These are phyloP conservation scores for Aspergillus vadensis DNA, from an alignment of 2,329 filamentous ascomycete genomes.

Conservation along the genomic window DNA sequence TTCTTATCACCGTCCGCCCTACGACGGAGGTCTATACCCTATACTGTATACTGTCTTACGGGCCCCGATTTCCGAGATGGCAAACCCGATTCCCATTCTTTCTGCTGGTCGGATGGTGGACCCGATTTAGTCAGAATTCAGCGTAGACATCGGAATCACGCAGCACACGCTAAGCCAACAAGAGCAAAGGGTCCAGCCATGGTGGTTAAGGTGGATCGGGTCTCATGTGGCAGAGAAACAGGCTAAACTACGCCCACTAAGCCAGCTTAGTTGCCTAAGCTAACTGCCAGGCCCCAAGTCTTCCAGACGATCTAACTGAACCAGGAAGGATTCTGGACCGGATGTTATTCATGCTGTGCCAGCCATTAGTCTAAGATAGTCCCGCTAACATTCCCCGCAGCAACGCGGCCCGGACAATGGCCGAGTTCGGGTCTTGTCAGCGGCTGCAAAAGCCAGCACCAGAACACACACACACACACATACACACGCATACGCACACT, in stretches of 20 bases:
- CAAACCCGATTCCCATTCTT: constrained; percentile 14
- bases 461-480: no score
- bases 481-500: no score
- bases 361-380: neutral
- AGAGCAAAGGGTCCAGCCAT: constrained; percentile 13
- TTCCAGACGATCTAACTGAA: constrained; percentile 16
- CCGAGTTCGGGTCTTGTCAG: constrained; percentile 21
- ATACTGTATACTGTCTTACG: neutral
- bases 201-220: constrained; percentile 16
- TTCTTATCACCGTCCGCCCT: neutral
- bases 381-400: constrained; percentile 20
- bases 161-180: constrained; percentile 1
- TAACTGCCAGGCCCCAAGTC: constrained; percentile 11
- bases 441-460: neutral
- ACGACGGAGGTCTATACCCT: neutral
- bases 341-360: constrained; percentile 5
- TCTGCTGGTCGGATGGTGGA: constrained; percentile 16
- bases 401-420: constrained; percentile 17
- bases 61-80: constrained; percentile 17
- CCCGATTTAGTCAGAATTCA: constrained; percentile 4
- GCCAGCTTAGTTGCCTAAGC: constrained; percentile 11
- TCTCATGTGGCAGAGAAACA: constrained; percentile 22
- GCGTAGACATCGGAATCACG: neutral
- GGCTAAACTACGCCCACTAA: constrained; percentile 12
- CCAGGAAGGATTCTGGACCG: constrained; percentile 29